Conservation (phyloP, 345 rosid genomes). For the Heritiera littoralis region DNA sequence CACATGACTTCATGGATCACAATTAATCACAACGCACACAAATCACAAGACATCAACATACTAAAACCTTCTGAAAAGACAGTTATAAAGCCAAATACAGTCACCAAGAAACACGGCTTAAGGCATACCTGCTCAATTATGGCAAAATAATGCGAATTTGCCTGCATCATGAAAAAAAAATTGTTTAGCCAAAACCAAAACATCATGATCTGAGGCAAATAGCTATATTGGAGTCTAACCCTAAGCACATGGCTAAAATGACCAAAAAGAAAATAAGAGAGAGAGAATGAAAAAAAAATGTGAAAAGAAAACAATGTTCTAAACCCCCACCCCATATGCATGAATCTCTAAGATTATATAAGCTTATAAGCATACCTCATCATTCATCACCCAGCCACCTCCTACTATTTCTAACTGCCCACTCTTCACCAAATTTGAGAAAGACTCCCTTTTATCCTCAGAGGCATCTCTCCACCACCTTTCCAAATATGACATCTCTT, state of each 20-base stretch:
- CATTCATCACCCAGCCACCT: constrained; percentile 99
- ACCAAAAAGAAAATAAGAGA: not conserved
- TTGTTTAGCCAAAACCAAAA: constrained; percentile 11
- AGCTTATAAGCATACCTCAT: constrained; percentile 64
- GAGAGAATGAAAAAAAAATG: not conserved
- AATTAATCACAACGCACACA: not conserved
- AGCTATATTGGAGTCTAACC: not conserved
- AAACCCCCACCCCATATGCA: not conserved
- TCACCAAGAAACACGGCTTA: not conserved
- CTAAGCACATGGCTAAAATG: not conserved
- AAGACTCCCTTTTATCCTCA: constrained; percentile 60
- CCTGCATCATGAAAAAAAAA: constrained; percentile 55
- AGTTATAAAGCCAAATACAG: constrained; percentile 7
- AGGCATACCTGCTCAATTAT: constrained; percentile 86
- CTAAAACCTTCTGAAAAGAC: not conserved
- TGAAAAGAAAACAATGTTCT: not conserved
- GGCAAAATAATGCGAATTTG: constrained; percentile 96
- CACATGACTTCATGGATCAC: not conserved
- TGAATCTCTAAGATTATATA: not conserved
- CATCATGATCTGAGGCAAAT: not conserved
- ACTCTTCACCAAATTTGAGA: constrained; percentile 69
- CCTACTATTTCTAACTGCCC: constrained; percentile 98
- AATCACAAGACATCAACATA: not conserved
- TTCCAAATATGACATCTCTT: constrained; percentile 97
- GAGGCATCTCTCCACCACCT: constrained; percentile 99